A percentile compares a stretch with the other conserved stretches of the same genome.
These are phyloP conservation scores for Mortierella claussenii DNA, from an alignment of 192 early-diverging fungal genomes.

Conservation along the genomic window DNA sequence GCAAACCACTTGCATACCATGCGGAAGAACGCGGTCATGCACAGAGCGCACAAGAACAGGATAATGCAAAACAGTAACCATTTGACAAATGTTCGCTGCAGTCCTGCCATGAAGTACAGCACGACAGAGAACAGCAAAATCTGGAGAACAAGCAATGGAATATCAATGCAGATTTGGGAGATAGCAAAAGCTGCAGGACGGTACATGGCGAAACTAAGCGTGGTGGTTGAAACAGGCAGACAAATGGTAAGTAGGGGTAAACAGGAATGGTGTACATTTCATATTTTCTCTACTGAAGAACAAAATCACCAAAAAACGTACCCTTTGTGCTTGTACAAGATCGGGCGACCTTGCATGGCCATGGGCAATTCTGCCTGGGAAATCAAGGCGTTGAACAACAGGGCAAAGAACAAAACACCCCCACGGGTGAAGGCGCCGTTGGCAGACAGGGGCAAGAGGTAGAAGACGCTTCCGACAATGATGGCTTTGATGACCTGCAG, in stretches of 20 bases:
- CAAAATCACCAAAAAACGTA: too few species aligned
- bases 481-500: slow-evolving; percentile 66
- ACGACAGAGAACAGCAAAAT: slow-evolving; percentile 65
- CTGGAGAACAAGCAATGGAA: slow-evolving; percentile 59
- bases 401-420: slow-evolving; percentile 77
- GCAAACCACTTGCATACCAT: too few species aligned
- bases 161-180: slow-evolving; percentile 63
- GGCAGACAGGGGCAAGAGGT: slow-evolving; percentile 62
- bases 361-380: slow-evolving; percentile 76
- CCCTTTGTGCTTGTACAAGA: slow-evolving; percentile 68
- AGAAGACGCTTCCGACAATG: slow-evolving; percentile 79
- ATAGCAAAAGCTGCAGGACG: slow-evolving; percentile 68
- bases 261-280: too few species aligned
- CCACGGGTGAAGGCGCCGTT: slow-evolving; percentile 83
- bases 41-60: slow-evolving; percentile 62
- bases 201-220: slow-evolving; percentile 66
- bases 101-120: slow-evolving; percentile 72
- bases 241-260: not conserved
- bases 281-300: too few species aligned
- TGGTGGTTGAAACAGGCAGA: not conserved
- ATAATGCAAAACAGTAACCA: slow-evolving; percentile 68
- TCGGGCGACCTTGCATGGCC: slow-evolving; percentile 75
- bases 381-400: slow-evolving; percentile 62
- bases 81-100: slow-evolving; percentile 59
- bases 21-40: slow-evolving; percentile 70